Evolutionary conservation across 129 eudicot species (phyloP).

Genomic region (Escallonia herrerae): DNA sequence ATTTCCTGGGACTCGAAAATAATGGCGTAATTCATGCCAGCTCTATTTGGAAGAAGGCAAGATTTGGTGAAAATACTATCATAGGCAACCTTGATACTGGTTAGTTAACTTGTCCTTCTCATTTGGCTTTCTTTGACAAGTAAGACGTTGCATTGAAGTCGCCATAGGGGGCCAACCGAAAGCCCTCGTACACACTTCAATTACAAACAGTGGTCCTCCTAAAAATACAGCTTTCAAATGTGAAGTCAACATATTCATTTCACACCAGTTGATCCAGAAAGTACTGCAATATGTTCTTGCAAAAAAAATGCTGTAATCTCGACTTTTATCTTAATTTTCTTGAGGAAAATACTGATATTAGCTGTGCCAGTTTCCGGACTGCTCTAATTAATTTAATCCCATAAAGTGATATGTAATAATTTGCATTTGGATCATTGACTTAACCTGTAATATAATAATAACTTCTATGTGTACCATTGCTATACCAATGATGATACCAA

Average conservation of each 20-base stretch:
- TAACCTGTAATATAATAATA: background rate
- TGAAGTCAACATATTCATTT: slow-evolving; percentile 1
- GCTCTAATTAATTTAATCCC: slow-evolving; percentile 5
- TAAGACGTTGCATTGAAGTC: no score
- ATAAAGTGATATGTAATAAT: slow-evolving; percentile 20
- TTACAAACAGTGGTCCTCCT: no score
- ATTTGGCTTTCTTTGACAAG: background rate
- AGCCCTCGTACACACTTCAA: no score
- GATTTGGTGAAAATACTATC: slow-evolving; percentile 74
- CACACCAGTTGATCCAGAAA: slow-evolving; percentile 16
- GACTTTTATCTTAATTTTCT: slow-evolving; percentile 6
- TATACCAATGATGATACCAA: background rate
- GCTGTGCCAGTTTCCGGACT: slow-evolving; percentile 17
- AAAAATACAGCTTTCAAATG: no score
- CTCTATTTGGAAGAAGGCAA: slow-evolving; percentile 83
- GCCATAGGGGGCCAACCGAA: no score
- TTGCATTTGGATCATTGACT: slow-evolving; percentile 33
- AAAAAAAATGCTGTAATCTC: slow-evolving; percentile 1
- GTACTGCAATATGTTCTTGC: slow-evolving; percentile 13
- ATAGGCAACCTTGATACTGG: slow-evolving; percentile 97
- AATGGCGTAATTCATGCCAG: slow-evolving; percentile 38
- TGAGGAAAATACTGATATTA: slow-evolving; percentile 17
- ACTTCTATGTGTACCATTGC: background rate
- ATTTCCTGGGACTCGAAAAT: slow-evolving; percentile 64
- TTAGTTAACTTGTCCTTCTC: slow-evolving; percentile 17